phyloP scores from a whole-genome alignment of 306 rosid genomes.

The Inga laurina region DNA sequence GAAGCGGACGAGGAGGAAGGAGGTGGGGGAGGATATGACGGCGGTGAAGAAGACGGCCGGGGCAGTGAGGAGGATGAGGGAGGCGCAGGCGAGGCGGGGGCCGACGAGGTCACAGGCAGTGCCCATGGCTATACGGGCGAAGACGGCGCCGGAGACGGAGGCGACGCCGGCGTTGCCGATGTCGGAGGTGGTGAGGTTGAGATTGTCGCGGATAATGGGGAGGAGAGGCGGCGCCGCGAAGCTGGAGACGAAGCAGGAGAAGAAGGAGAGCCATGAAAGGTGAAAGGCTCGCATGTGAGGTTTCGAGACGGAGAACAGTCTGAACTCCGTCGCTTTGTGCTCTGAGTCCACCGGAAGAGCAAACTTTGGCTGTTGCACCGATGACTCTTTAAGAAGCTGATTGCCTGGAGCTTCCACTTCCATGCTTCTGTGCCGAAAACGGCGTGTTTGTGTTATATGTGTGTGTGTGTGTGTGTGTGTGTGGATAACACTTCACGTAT shows the following conservation, averaged over 20 bases:
- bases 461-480: too few species aligned
- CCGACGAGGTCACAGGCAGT: constrained; percentile 83
- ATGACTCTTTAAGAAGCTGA: not conserved
- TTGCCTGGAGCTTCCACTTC: constrained; percentile 44
- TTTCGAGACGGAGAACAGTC: constrained; percentile 57
- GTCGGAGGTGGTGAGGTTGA: constrained; percentile 75
- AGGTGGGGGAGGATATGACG: constrained; percentile 46
- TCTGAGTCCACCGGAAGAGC: constrained; percentile 79
- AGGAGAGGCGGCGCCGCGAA: constrained; percentile 82
- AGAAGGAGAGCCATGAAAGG: constrained; percentile 82
- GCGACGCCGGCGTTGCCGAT: constrained; percentile 92
- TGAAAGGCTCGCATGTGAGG: constrained; percentile 97
- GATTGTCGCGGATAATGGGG: constrained; percentile 84
- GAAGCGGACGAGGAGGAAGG: constrained; percentile 72
- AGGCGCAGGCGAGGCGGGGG: constrained; percentile 76
- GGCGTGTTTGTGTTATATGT: too few species aligned
- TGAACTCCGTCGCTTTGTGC: constrained; percentile 73
- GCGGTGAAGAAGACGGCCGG: constrained; percentile 74
- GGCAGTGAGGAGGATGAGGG: constrained; percentile 64
- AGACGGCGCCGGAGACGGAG: constrained; percentile 82
- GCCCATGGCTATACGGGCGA: constrained; percentile 84
- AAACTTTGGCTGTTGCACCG: constrained; percentile 37
- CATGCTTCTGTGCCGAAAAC: constrained; percentile 17
- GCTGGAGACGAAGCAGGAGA: constrained; percentile 74
- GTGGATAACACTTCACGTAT: too few species aligned